phyloP scores from a whole-genome alignment of 805 yeast species.

The Yamadazyma akitaensis region DNA sequence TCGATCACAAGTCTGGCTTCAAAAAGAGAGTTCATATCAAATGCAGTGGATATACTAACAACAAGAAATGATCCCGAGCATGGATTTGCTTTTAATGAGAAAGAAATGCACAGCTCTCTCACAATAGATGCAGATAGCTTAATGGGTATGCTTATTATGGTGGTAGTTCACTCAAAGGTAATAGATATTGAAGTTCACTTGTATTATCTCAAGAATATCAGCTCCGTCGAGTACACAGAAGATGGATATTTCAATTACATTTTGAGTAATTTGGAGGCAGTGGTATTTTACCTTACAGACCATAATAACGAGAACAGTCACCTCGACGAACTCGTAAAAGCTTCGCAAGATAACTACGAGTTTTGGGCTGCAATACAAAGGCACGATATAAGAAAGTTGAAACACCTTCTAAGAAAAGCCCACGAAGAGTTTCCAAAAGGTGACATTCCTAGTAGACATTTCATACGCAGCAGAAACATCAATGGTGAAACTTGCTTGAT shows the following conservation, averaged over 20 bases:
- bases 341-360: constrained; percentile 47
- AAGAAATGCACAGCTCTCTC: constrained; percentile 13
- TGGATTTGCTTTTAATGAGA: not conserved
- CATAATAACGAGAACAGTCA: constrained; percentile 23
- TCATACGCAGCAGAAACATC: constrained; percentile 23
- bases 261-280: constrained; percentile 81
- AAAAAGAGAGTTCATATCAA: constrained; percentile 48
- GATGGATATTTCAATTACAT: constrained; percentile 74
- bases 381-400: constrained; percentile 20
- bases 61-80: constrained; percentile 2
- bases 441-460: constrained; percentile 19
- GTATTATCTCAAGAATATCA: constrained; percentile 61
- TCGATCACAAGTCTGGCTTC: constrained; percentile 37
- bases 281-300: constrained; percentile 54
- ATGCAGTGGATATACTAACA: constrained; percentile 53
- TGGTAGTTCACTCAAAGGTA: constrained; percentile 61
- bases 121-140: constrained; percentile 78
- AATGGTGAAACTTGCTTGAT: constrained; percentile 72
- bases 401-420: constrained; percentile 13
- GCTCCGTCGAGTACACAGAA: constrained; percentile 28
- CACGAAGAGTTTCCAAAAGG: constrained; percentile 8
- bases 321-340: constrained; percentile 26
- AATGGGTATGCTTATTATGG: constrained; percentile 67
- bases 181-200: constrained; percentile 60
- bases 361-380: constrained; percentile 51